Evolutionary conservation across 2,329 filamentous ascomycete species (phyloP).

Genomic region (Alternaria triticina): DNA sequence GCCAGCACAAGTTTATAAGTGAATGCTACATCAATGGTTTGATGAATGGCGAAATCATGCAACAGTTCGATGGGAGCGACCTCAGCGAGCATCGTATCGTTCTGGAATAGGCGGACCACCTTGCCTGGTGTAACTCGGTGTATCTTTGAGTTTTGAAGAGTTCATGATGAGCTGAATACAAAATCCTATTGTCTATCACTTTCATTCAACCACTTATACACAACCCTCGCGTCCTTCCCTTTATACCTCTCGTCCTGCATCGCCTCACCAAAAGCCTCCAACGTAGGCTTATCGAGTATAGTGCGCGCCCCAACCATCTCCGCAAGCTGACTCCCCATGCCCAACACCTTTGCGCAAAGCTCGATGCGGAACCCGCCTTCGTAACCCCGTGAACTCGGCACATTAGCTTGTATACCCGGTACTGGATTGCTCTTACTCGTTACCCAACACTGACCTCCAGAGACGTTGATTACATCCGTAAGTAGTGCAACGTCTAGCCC

Average conservation of each 20-base stretch:
- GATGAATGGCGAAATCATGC: background rate
- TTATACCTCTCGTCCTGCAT: conserved; percentile 37
- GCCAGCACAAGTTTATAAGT: background rate
- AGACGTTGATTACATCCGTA: conserved; percentile 85
- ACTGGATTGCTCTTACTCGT: conserved; percentile 94
- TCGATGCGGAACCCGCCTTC: conserved; percentile 49
- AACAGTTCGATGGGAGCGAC: accelerated
- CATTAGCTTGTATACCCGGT: conserved; percentile 53
- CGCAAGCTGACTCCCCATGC: conserved; percentile 43
- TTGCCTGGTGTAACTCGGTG: too few relatives aligned
- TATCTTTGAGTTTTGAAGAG: too few relatives aligned
- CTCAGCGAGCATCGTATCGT: background rate
- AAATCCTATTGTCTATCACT: too few relatives aligned
- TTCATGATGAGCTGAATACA: too few relatives aligned
- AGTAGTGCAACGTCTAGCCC: conserved; percentile 68
- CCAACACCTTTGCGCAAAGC: conserved; percentile 42
- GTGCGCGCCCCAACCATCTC: conserved; percentile 44
- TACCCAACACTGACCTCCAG: conserved; percentile 90
- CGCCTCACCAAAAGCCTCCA: conserved; percentile 39
- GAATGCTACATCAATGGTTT: background rate
- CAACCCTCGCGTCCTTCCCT: conserved; percentile 42
- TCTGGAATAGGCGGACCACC: background rate
- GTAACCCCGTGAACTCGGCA: conserved; percentile 48
- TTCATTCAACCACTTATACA: conserved; percentile 44
- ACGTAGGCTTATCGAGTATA: conserved; percentile 38